These are phyloP conservation scores for Linnemannia schmuckeri DNA, from an alignment of 192 early-diverging fungal species.

Conservation along the genomic window DNA sequence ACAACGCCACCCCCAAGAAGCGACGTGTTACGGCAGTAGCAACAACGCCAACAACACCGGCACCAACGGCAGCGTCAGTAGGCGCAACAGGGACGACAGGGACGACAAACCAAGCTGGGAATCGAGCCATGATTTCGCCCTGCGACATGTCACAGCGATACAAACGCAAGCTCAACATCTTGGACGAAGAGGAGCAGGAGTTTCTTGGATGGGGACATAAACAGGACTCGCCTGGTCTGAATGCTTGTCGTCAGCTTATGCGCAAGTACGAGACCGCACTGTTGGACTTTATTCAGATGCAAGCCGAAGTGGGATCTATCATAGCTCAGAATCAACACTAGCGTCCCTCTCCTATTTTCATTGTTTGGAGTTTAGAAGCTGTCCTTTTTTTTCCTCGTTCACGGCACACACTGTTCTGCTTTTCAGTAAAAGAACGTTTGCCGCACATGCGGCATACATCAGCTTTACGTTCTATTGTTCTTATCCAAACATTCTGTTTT, in stretches of 20 bases:
- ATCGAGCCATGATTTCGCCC: neutral
- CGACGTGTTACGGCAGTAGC: neutral
- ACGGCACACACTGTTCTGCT: too few species aligned
- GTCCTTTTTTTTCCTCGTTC: too few species aligned
- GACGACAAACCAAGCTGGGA: too few species aligned
- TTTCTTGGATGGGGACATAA: neutral
- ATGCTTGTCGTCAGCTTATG: neutral
- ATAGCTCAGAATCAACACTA: neutral
- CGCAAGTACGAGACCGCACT: neutral
- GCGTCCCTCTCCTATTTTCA: neutral
- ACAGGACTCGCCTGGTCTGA: neutral
- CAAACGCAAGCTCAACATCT: neutral
- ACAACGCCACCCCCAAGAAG: neutral
- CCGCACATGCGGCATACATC: too few species aligned
- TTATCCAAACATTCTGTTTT: too few species aligned
- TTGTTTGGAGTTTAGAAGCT: neutral
- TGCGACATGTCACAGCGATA: conserved; percentile 4
- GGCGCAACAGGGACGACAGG: neutral
- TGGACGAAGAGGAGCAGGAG: conserved; percentile 1
- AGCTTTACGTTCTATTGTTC: too few species aligned
- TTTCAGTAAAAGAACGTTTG: too few species aligned
- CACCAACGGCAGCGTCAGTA: neutral
- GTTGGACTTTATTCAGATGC: neutral
- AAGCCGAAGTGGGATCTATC: neutral
- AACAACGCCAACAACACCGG: neutral